These are phyloP conservation scores for Kalanchoe fedtschenkoi DNA, from an alignment of 164 flowering plant genomes.

Conservation along the genomic window DNA sequence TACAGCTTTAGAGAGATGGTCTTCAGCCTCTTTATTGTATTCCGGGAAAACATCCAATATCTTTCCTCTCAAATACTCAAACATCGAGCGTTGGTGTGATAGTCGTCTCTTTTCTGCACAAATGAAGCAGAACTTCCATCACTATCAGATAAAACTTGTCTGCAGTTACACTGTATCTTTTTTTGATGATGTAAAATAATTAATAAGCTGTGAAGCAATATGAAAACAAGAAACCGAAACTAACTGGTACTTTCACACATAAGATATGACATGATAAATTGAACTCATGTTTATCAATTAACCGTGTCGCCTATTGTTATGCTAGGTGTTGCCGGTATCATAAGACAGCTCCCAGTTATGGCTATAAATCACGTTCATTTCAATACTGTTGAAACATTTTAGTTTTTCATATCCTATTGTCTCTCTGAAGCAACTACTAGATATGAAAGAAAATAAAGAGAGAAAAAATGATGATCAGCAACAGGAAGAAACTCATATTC, in stretches of 20 bases:
- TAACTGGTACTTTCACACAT: not conserved
- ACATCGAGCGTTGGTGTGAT: slow-evolving; percentile 49
- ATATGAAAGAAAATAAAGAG: no score
- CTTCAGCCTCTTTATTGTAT: slow-evolving; percentile 81
- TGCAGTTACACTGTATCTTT: not conserved
- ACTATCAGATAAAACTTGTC: no score
- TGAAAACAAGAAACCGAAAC: not conserved
- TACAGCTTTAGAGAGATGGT: slow-evolving; percentile 94
- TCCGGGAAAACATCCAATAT: slow-evolving; percentile 69
- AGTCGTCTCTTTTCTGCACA: slow-evolving; percentile 55
- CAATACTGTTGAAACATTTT: no score
- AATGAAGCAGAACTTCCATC: not conserved
- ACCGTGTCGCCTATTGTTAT: no score
- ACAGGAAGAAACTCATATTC: no score
- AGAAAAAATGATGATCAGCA: no score
- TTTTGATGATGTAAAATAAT: no score
- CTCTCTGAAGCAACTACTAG: no score
- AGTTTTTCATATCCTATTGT: no score
- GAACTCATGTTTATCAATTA: not conserved
- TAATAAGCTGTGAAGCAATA: not conserved
- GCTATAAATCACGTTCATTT: no score
- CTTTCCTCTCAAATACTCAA: slow-evolving; percentile 79
- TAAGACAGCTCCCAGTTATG: no score
- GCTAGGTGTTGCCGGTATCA: no score
- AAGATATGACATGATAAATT: not conserved